Conservation (phyloP, 2,329 filamentous ascomycete genomes). For the Huntiella abstrusa region DNA sequence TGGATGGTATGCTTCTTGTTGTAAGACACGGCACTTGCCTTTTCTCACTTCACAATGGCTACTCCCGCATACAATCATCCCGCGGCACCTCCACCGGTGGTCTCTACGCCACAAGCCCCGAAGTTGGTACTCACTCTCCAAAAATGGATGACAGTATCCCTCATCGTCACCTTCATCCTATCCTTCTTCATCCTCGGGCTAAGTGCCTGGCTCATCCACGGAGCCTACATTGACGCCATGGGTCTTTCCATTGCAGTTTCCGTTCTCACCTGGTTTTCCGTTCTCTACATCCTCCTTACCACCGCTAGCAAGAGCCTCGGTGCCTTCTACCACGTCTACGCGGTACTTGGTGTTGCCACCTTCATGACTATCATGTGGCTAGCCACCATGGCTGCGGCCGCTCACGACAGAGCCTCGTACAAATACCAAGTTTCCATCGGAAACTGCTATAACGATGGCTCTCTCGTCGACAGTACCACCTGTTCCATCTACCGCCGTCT, state of each 20-base stretch:
- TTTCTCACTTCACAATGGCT: no score
- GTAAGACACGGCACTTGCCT: background rate
- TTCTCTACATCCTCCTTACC: constrained; percentile 23
- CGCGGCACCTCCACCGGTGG: background rate
- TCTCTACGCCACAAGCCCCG: background rate
- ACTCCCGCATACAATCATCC: background rate
- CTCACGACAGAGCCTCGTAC: constrained; percentile 22
- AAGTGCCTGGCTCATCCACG: constrained; percentile 23
- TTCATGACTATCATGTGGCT: constrained; percentile 30
- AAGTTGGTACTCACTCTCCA: constrained; percentile 22
- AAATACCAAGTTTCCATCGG: constrained; percentile 17
- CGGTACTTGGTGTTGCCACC: constrained; percentile 24
- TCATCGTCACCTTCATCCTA: constrained; percentile 23
- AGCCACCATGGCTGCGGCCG: constrained; percentile 22
- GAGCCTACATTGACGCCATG: constrained; percentile 21
- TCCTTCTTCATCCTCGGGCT: constrained; percentile 26
- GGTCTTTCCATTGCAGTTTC: constrained; percentile 23
- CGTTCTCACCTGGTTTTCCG: constrained; percentile 27
- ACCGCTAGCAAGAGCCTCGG: constrained; percentile 22
- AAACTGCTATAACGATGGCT: constrained; percentile 21
- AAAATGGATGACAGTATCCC: constrained; percentile 24
- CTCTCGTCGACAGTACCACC: constrained; percentile 20
- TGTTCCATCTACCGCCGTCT: constrained; percentile 18
- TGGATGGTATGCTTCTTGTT: background rate
- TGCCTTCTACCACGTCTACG: constrained; percentile 24